Conservation (phyloP, 2,329 filamentous ascomycete genomes). For the Pseudocercospora crystallina region DNA sequence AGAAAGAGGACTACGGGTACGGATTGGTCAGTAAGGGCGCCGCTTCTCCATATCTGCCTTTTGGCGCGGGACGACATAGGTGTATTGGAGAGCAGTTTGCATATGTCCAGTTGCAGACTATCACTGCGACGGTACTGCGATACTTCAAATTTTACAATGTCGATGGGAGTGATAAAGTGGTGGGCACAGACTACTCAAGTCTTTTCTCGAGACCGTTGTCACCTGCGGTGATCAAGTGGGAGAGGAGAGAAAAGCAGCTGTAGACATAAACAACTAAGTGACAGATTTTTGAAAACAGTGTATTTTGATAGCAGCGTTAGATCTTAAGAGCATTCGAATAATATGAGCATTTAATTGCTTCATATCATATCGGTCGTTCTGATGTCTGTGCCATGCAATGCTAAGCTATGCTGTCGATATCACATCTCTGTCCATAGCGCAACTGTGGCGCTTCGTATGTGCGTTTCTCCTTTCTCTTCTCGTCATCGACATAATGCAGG, state of each 20-base stretch:
- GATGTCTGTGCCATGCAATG: too few relatives aligned
- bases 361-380: too few relatives aligned
- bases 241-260: constrained; percentile 55
- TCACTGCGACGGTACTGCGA: constrained; percentile 73
- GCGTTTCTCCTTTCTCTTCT: too few relatives aligned
- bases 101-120: constrained; percentile 86
- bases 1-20: constrained; percentile 90
- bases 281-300: too few relatives aligned
- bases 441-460: too few relatives aligned
- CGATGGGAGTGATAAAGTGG: constrained; percentile 67
- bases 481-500: too few relatives aligned
- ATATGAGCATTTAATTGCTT: too few relatives aligned
- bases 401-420: too few relatives aligned
- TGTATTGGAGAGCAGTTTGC: constrained; percentile 98
- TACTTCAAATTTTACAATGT: constrained; percentile 77
- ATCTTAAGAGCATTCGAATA: too few relatives aligned
- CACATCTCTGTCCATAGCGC: too few relatives aligned
- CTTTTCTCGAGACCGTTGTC: constrained; percentile 48
- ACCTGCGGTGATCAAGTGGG: constrained; percentile 66
- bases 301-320: too few relatives aligned
- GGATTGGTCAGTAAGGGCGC: constrained; percentile 90
- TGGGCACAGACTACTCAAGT: constrained; percentile 66
- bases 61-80: constrained; percentile 86
- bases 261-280: too few relatives aligned
- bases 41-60: constrained; percentile 86